Percentiles rank a stretch among this genome's conserved stretches.
These are phyloP conservation scores for Posidonia oceanica DNA, from an alignment of 116 monocot species.

Conservation along the genomic window DNA sequence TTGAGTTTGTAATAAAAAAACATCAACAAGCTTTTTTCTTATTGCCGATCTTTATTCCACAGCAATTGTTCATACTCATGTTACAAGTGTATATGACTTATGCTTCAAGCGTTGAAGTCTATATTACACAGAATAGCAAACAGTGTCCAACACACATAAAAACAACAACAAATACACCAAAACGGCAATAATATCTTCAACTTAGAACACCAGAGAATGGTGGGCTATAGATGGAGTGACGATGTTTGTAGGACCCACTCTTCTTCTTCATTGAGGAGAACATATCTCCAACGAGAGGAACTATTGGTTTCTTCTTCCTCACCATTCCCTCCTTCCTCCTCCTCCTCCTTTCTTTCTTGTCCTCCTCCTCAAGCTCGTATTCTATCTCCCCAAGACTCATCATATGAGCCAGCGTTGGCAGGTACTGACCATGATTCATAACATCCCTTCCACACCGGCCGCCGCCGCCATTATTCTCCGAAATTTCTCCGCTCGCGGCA, in stretches of 20 bases:
- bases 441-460: constrained; percentile 14
- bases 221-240: background rate
- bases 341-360: constrained; percentile 15
- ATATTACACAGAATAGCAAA: background rate
- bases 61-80: background rate
- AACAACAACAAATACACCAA: background rate
- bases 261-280: constrained; percentile 13
- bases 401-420: constrained; percentile 26
- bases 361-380: constrained; percentile 9
- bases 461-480: background rate
- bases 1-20: too few relatives aligned
- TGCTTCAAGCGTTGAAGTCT: too few relatives aligned
- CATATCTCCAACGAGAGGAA: constrained; percentile 67
- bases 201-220: constrained; percentile 10
- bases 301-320: constrained; percentile 62
- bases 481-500: background rate
- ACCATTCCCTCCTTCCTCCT: constrained; percentile 8
- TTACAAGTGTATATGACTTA: background rate
- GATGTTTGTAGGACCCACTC: constrained; percentile 15
- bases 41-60: too few relatives aligned
- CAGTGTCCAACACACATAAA: background rate
- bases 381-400: too few relatives aligned
- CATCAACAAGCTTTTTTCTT: too few relatives aligned
- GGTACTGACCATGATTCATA: constrained; percentile 15
- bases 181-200: background rate